Percentiles rank a stretch among this genome's conserved stretches.
Evolutionary conservation across 495 filamentous ascomycete genomes (phyloP).

Genomic region (Mycothermus thermophilus): DNA sequence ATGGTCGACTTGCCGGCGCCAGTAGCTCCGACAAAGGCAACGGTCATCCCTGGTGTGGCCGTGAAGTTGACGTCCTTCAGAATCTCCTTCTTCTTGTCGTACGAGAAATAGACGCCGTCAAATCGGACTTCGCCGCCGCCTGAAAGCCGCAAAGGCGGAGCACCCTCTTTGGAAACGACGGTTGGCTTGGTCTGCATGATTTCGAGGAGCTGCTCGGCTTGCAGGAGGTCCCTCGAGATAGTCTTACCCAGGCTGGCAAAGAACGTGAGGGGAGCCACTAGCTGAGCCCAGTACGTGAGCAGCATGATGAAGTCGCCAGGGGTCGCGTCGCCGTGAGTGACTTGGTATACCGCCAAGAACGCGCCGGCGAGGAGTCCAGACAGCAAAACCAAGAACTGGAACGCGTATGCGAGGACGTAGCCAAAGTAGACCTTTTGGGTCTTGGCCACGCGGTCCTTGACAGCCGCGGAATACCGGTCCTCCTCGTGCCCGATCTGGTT

Average conservation of each 20-base stretch:
- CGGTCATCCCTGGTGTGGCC: constrained; percentile 45
- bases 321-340: constrained; percentile 39
- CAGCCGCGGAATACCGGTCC: constrained; percentile 40
- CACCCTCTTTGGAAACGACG: constrained; percentile 41
- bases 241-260: constrained; percentile 47
- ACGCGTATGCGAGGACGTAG: constrained; percentile 31
- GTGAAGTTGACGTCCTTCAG: constrained; percentile 52
- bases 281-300: constrained; percentile 54
- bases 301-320: constrained; percentile 61
- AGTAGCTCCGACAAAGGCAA: constrained; percentile 65
- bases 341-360: constrained; percentile 55
- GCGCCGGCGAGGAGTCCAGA: constrained; percentile 48
- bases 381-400: constrained; percentile 47
- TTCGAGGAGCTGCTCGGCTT: constrained; percentile 58
- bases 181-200: constrained; percentile 54
- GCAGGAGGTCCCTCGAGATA: constrained; percentile 48
- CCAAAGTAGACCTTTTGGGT: constrained; percentile 27
- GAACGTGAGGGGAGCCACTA: constrained; percentile 46
- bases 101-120: constrained; percentile 51
- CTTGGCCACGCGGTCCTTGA: constrained; percentile 28
- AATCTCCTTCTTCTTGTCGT: constrained; percentile 52
- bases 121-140: constrained; percentile 50
- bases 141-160: constrained; percentile 42
- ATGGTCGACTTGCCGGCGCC: constrained; percentile 69
- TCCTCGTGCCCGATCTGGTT: constrained; percentile 56